Evolutionary conservation across 768 basidiomycete species (phyloP), one percentile per base, ranked within the genome.

Genomic region (Sporobolomyces phaffii): DNA sequence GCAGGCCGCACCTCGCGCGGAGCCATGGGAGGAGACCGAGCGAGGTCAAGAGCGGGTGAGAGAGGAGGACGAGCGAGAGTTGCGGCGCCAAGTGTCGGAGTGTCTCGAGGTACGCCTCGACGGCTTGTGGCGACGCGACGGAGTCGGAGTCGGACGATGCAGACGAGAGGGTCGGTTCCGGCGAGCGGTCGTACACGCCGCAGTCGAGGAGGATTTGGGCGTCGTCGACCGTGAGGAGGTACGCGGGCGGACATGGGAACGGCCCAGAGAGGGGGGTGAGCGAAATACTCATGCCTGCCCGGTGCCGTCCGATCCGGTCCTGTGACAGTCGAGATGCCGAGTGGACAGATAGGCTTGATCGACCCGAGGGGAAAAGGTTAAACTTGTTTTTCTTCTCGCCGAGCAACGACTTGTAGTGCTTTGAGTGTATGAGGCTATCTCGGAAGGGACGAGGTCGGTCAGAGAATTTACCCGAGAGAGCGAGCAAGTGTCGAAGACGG

Each of bases 11-110:
- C 87, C 90, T 92, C 22, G 91, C 84, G 76, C 89, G 83, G 8
- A 96, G 92, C 77, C 89, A 97, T 15, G 96, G 86, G 75, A 90
- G 92, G n/a, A 98, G 81, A 20, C 94, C 94, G 31, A 87, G 83
- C 75, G 96, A 92, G 0, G 84, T 81, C 17, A 96, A 82, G 73
- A 94, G 91, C 2, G 92, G 93, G 79, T 97, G 92, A 0, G 94
- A 96, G 52, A 98, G 83, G 26, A 99, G 83, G 33, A 98, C 90
- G 50, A 99, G 85, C 77, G 91, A 89, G 64, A 98, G 80, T 8
- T 85, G 82, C 3, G 92, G 86, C 0, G 92, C 87, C 72, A 82
- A 79, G 76, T 75, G 73, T 73, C 73, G 60, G 33, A 80, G 72
- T 58, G 69, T 74, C 34, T 74, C 64, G 57, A 79, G 73, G 67